Percentiles rank a stretch among this genome's conserved stretches.
phyloP scores from a whole-genome alignment of 441 rosid genomes.

The Cnidoscolus chayamansa region DNA sequence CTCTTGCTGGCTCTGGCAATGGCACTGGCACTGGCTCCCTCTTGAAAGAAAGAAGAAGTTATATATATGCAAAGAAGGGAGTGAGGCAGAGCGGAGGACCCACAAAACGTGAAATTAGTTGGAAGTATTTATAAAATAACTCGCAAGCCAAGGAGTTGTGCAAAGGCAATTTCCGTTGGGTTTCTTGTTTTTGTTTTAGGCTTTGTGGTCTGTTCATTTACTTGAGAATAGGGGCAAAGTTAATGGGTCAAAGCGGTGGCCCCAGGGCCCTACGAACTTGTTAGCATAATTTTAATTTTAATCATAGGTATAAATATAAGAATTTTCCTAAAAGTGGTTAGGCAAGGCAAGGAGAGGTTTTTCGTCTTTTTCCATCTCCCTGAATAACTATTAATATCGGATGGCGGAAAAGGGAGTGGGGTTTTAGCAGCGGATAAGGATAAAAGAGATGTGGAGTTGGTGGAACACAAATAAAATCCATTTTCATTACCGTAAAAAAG shows the following conservation, averaged over 20 bases:
- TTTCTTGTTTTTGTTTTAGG: neutral
- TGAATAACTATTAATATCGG: too few species aligned
- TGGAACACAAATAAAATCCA: conserved; percentile 48
- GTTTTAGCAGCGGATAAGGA: conserved; percentile 44
- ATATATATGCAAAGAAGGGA: neutral
- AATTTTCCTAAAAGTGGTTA: too few species aligned
- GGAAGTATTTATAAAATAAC: too few species aligned
- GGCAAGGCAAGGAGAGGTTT: too few species aligned
- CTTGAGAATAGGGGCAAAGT: too few species aligned
- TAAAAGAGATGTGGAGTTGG: conserved; percentile 45
- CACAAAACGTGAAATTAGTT: neutral
- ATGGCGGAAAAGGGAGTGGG: neutral
- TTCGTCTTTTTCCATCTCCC: too few species aligned
- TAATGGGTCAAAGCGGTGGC: too few species aligned
- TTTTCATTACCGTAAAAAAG: conserved; percentile 28
- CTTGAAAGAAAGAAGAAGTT: neutral
- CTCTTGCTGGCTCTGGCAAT: too few species aligned
- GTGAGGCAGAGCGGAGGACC: neutral
- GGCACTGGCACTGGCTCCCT: too few species aligned
- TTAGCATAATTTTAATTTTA: too few species aligned
- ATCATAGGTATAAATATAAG: too few species aligned
- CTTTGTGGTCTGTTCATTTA: neutral
- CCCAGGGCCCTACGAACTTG: neutral
- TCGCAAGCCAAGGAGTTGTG: too few species aligned
- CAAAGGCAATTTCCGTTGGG: conserved; percentile 16